phyloP scores from a whole-genome alignment of 2,329 filamentous ascomycete genomes.

The Aspergillus transmontanensis region DNA sequence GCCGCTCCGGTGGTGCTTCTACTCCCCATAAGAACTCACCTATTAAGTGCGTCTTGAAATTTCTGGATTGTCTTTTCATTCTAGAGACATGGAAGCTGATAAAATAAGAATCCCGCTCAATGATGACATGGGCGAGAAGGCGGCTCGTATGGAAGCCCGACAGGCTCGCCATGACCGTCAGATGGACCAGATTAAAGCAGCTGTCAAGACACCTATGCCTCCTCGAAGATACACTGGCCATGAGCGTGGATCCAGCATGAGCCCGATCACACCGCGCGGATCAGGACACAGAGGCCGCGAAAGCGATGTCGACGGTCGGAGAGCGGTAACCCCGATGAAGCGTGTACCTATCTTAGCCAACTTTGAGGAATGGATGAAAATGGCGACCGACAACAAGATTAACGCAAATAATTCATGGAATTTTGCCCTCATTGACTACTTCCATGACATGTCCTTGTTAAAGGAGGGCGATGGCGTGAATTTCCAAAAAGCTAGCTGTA shows the following conservation, averaged over 20 bases:
- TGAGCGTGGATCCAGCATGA: conserved; percentile 43
- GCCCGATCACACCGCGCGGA: conserved; percentile 54
- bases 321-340: conserved; percentile 90
- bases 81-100: conserved; percentile 15
- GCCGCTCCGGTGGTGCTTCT: conserved; percentile 49
- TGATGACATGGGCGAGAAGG: conserved; percentile 92
- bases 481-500: conserved; percentile 98
- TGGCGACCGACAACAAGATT: conserved; percentile 99
- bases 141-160: conserved; percentile 80
- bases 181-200: conserved; percentile 86
- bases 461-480: conserved; percentile 97
- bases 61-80: neutral
- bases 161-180: conserved; percentile 87
- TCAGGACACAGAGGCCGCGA: conserved; percentile 39
- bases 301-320: conserved; percentile 62
- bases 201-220: conserved; percentile 54
- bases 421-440: conserved; percentile 99
- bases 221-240: conserved; percentile 41
- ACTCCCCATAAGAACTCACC: conserved; percentile 57
- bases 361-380: conserved; percentile 99
- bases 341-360: conserved; percentile 93
- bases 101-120: conserved; percentile 81
- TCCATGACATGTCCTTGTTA: conserved; percentile 96
- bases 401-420: conserved; percentile 99
- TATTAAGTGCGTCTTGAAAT: conserved; percentile 45